Conservation (phyloP, 2,329 filamentous ascomycete species). For the Sporothrix luriei region DNA sequence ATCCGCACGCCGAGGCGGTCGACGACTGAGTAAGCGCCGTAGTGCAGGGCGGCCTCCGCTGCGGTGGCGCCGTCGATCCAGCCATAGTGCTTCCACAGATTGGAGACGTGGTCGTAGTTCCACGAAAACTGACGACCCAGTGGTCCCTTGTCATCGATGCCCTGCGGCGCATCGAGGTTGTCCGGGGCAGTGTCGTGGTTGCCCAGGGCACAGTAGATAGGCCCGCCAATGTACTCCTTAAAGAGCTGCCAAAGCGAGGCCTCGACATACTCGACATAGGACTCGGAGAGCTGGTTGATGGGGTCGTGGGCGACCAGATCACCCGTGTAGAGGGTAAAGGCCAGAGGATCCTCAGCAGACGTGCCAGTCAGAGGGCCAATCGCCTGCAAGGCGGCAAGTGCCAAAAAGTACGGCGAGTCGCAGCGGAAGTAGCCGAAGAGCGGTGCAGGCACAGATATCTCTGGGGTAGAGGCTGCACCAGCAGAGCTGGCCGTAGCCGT, state of each 20-base stretch:
- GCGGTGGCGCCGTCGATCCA: conserved; percentile 50
- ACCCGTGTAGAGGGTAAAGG: conserved; percentile 62
- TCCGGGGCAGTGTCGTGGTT: conserved; percentile 60
- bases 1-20: conserved; percentile 54
- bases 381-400: conserved; percentile 57
- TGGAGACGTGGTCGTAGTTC: conserved; percentile 55
- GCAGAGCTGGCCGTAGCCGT: conserved; percentile 31
- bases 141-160: conserved; percentile 44
- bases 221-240: conserved; percentile 58
- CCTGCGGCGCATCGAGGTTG: conserved; percentile 58
- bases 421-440: conserved; percentile 59
- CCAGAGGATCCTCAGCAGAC: conserved; percentile 49
- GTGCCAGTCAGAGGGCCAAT: conserved; percentile 60
- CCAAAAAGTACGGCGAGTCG: conserved; percentile 61
- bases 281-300: conserved; percentile 53
- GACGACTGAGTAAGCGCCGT: conserved; percentile 55
- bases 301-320: conserved; percentile 61
- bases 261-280: conserved; percentile 58
- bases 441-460: conserved; percentile 53
- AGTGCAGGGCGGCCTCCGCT: conserved; percentile 48
- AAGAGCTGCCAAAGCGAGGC: conserved; percentile 57
- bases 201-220: conserved; percentile 59
- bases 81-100: conserved; percentile 53
- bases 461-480: conserved; percentile 41
- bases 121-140: conserved; percentile 58